phyloP scores from a whole-genome alignment of 805 yeast species.

The Torulaspora maleeae region DNA sequence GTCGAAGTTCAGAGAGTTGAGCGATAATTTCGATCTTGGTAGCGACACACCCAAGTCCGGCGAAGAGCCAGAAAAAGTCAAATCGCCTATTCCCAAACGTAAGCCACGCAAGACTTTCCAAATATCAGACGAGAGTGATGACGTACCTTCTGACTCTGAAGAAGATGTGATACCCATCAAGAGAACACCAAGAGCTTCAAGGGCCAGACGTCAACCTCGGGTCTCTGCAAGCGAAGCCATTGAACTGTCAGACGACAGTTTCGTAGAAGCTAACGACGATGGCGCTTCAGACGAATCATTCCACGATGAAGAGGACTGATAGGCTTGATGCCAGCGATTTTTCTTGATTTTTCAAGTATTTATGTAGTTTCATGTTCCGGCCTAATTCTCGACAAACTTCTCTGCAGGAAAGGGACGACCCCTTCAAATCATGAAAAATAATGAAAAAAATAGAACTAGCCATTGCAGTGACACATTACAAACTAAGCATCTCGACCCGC shows the following conservation, averaged over 20 bases:
- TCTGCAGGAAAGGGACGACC: slow-evolving; percentile 6
- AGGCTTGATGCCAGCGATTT: neutral
- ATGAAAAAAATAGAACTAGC: neutral
- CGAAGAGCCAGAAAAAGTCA: neutral
- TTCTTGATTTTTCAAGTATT: neutral
- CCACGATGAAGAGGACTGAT: slow-evolving; percentile 18
- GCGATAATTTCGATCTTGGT: slow-evolving; percentile 28
- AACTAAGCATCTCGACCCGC: neutral
- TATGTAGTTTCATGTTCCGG: neutral
- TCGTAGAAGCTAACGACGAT: slow-evolving; percentile 24
- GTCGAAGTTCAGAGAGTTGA: slow-evolving; percentile 31
- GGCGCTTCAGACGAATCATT: slow-evolving; percentile 21
- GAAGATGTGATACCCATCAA: slow-evolving; percentile 15
- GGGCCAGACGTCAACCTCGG: slow-evolving; percentile 17
- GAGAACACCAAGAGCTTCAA: slow-evolving; percentile 20
- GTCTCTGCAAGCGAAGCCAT: slow-evolving; percentile 19
- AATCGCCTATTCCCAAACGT: neutral
- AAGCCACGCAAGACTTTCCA: slow-evolving; percentile 10
- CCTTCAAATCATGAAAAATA: slow-evolving; percentile 1
- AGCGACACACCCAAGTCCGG: slow-evolving; percentile 4
- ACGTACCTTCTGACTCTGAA: slow-evolving; percentile 17
- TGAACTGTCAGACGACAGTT: slow-evolving; percentile 30
- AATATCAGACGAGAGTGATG: slow-evolving; percentile 26
- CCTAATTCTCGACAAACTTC: neutral
- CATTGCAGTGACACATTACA: neutral